Evolutionary conservation across 768 basidiomycete genomes (phyloP).

Genomic region (Suillus clintonianus): DNA sequence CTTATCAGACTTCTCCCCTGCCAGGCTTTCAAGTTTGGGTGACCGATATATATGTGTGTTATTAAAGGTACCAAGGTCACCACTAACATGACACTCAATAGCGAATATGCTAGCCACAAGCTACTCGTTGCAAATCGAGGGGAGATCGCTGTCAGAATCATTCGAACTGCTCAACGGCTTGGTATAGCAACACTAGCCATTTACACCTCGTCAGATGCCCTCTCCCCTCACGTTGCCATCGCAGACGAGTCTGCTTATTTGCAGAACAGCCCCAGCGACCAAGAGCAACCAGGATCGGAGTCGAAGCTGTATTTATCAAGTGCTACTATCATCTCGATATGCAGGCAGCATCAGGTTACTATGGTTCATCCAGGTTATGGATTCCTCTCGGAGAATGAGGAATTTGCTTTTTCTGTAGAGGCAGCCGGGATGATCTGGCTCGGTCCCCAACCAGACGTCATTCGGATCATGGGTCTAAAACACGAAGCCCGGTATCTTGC

Average conservation of each 20-base stretch:
- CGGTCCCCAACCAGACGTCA: constrained; percentile 53
- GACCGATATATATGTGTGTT: too few relatives aligned
- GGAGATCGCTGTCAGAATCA: constrained; percentile 68
- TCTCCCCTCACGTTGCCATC: constrained; percentile 56
- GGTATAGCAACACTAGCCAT: constrained; percentile 57
- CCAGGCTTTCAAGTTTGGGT: too few relatives aligned
- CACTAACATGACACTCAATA: constrained; percentile 12
- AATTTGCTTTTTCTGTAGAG: constrained; percentile 49
- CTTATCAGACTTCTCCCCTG: neutral
- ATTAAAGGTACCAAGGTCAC: neutral
- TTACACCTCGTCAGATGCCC: constrained; percentile 59
- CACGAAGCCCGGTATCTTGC: constrained; percentile 56
- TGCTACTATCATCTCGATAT: constrained; percentile 42
- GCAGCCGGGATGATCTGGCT: constrained; percentile 57
- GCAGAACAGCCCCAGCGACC: constrained; percentile 14
- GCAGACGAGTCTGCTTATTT: constrained; percentile 52
- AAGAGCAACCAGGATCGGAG: constrained; percentile 34
- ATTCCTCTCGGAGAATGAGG: constrained; percentile 65
- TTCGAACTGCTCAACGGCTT: constrained; percentile 55
- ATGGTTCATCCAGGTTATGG: constrained; percentile 67
- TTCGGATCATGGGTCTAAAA: constrained; percentile 61
- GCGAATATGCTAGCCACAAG: constrained; percentile 39
- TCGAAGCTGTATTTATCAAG: constrained; percentile 44
- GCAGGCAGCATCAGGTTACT: constrained; percentile 42
- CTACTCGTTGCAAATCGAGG: constrained; percentile 72